Conservation (phyloP, 768 basidiomycete genomes). For the Mrakia frigida region DNA sequence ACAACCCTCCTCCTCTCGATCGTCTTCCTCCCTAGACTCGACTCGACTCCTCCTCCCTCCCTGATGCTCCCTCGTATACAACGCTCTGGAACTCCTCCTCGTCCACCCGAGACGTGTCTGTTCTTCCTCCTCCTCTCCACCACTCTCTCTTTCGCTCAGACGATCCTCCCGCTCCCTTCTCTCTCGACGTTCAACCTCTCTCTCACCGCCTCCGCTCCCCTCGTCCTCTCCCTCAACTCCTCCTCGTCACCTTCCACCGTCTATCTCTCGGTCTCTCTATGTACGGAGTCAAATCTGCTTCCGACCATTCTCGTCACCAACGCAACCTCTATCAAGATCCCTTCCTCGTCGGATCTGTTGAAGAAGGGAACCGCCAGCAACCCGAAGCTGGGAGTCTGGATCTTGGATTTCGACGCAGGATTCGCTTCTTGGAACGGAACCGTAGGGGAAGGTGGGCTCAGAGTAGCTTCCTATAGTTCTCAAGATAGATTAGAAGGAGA, state of each 20-base stretch:
- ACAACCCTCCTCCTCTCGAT: neutral
- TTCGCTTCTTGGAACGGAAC: slow-evolving; percentile 15
- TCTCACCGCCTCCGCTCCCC: neutral
- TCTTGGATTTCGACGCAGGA: slow-evolving; percentile 25
- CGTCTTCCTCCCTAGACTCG: neutral
- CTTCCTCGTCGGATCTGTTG: neutral
- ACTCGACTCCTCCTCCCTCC: neutral
- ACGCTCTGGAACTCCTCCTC: neutral
- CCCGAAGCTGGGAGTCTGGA: neutral
- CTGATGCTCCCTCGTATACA: slow-evolving; percentile 2
- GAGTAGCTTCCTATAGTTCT: neutral
- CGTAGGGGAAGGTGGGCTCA: slow-evolving; percentile 6
- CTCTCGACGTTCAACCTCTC: slow-evolving; percentile 1
- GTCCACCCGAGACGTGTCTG: neutral
- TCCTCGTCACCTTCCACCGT: neutral
- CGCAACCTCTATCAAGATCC: neutral
- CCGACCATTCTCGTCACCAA: slow-evolving; percentile 12
- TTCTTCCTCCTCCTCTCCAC: neutral
- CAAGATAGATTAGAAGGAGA: too few relatives aligned
- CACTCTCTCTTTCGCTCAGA: neutral
- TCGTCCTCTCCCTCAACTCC: slow-evolving; percentile 12
- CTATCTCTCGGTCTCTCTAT: slow-evolving; percentile 21
- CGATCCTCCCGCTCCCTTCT: neutral
- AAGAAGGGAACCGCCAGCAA: neutral
- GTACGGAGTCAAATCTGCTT: neutral